phyloP scores from a whole-genome alignment of 169 alveolate genomes.

The Eimeria sp. region DNA sequence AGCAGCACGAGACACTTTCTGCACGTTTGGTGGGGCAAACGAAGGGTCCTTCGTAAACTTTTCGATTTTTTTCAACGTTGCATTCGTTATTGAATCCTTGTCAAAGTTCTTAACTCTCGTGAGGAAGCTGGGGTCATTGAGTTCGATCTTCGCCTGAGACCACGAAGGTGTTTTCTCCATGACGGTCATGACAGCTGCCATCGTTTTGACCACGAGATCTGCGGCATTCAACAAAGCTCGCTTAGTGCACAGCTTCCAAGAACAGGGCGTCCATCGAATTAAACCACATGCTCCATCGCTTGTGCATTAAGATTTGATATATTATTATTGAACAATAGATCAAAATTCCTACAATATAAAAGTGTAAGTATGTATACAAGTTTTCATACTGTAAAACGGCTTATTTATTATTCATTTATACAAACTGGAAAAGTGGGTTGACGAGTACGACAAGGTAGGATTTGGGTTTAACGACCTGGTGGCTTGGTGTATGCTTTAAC shows the following conservation, averaged over 20 bases:
- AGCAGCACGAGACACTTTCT: conserved; percentile 96
- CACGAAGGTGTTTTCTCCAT: conserved; percentile 96
- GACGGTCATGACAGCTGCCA: conserved; percentile 97
- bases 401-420: too few species aligned
- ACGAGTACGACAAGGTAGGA: neutral
- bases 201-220: conserved; percentile 95
- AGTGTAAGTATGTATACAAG: too few species aligned
- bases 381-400: too few species aligned
- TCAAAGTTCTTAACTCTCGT: conserved; percentile 93
- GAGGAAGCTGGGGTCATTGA: conserved; percentile 96
- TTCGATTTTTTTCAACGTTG: conserved; percentile 93
- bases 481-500: conserved; percentile 89
- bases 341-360: too few species aligned
- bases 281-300: too few species aligned
- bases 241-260: neutral
- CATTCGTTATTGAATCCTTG: conserved; percentile 94
- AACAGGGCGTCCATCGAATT: neutral
- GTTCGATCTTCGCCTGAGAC: conserved; percentile 96
- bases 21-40: conserved; percentile 94
- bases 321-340: too few species aligned
- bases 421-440: neutral
- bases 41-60: conserved; percentile 92
- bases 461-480: conserved; percentile 70
- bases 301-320: too few species aligned
- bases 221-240: neutral